Percentiles rank a stretch among this genome's conserved stretches.
phyloP scores from a whole-genome alignment of 2,329 filamentous ascomycete genomes.

The Colletotrichum eleusines region DNA sequence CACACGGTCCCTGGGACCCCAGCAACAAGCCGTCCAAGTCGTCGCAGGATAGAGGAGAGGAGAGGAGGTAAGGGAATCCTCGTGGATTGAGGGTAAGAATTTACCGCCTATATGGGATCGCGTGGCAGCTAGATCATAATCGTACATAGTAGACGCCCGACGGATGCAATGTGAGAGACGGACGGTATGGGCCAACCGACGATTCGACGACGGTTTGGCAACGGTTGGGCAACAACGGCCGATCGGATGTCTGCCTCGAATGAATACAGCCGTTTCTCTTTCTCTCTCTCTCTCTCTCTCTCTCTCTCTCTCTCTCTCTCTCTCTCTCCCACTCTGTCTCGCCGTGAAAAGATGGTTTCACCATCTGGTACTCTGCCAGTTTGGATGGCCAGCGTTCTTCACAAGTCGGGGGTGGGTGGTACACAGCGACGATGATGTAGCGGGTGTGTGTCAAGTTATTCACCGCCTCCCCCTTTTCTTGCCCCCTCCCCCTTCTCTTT shows the following conservation, averaged over 20 bases:
- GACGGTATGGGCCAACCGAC: not conserved
- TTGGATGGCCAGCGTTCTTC: not conserved
- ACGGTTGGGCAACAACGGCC: constrained; percentile 15
- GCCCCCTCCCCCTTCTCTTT: not conserved
- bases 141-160: not conserved
- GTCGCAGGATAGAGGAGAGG: not conserved
- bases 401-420: constrained; percentile 5
- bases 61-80: not conserved
- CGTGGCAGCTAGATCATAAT: not conserved
- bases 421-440: constrained; percentile 24
- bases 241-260: constrained; percentile 29
- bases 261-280: not conserved
- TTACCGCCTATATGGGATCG: not conserved
- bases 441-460: constrained; percentile 36
- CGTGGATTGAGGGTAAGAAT: not conserved
- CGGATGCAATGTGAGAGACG: not conserved
- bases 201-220: not conserved
- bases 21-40: not conserved
- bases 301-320: no score
- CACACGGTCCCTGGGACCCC: constrained; percentile 1
- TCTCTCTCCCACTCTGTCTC: no score
- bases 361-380: not conserved
- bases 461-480: constrained; percentile 32
- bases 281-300: not conserved
- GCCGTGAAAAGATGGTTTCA: constrained; percentile 12